phyloP scores from a whole-genome alignment of 2,329 filamentous ascomycete species.

The Alternaria angustiovoidea region DNA sequence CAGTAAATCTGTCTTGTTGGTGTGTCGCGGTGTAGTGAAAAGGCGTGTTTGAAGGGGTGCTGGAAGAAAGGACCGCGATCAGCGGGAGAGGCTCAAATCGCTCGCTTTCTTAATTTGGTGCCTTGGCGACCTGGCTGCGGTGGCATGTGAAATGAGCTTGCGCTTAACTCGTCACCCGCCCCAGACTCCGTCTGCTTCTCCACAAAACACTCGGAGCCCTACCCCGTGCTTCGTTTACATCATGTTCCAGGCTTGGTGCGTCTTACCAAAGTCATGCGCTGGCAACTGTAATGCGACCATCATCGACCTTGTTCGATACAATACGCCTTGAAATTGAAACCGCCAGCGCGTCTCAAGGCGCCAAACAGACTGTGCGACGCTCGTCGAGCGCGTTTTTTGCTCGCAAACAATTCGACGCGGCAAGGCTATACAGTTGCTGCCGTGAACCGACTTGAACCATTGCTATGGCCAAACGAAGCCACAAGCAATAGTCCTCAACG shows the following conservation, averaged over 20 bases:
- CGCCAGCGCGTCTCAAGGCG: neutral
- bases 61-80: slow-evolving; percentile 26
- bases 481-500: neutral
- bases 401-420: neutral
- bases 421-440: neutral
- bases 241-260: neutral
- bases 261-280: neutral
- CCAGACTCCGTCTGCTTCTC: slow-evolving; percentile 18
- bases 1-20: slow-evolving; percentile 21
- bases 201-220: slow-evolving; percentile 12
- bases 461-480: slow-evolving; percentile 3
- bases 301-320: neutral
- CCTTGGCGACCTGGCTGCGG: slow-evolving; percentile 25
- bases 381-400: neutral
- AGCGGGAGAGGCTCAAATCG: slow-evolving; percentile 30
- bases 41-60: slow-evolving; percentile 27
- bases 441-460: slow-evolving; percentile 12
- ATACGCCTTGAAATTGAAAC: slow-evolving; percentile 1
- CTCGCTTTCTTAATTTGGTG: slow-evolving; percentile 30
- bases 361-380: neutral
- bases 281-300: neutral
- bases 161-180: slow-evolving; percentile 23
- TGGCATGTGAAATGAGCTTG: slow-evolving; percentile 38
- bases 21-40: slow-evolving; percentile 22
- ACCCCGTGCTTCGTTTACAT: slow-evolving; percentile 15